Evolutionary conservation across 1,284 basidiomycete species (phyloP).

Genomic region (Ceratobasidium sp.): DNA sequence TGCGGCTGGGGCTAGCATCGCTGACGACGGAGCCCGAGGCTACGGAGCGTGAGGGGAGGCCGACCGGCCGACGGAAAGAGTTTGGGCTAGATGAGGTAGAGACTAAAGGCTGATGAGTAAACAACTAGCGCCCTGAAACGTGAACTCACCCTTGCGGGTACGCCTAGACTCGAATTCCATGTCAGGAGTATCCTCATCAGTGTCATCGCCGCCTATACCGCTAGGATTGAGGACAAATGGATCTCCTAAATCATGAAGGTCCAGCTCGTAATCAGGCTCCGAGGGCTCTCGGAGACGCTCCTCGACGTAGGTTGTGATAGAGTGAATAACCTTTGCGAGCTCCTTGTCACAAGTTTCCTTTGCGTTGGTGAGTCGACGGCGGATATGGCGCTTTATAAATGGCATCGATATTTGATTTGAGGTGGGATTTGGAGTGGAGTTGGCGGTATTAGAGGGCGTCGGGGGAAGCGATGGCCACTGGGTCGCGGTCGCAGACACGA

Average conservation of each 20-base stretch:
- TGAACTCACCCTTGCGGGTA: constrained; percentile 46
- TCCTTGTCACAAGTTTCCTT: constrained; percentile 97
- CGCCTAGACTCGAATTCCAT: constrained; percentile 35
- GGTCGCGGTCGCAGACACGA: constrained; percentile 10
- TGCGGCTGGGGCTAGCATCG: constrained; percentile 29
- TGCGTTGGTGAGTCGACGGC: constrained; percentile 89
- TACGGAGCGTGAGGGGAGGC: constrained; percentile 58
- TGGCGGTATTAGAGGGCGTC: constrained; percentile 35
- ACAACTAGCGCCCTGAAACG: constrained; percentile 54
- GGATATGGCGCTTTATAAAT: constrained; percentile 93
- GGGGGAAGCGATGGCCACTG: constrained; percentile 45
- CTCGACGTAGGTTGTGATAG: constrained; percentile 94
- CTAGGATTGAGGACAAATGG: constrained; percentile 47
- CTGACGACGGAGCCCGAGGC: constrained; percentile 28
- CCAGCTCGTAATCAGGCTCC: constrained; percentile 47
- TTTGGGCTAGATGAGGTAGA: constrained; percentile 73
- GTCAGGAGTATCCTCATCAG: constrained; percentile 68
- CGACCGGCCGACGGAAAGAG: constrained; percentile 71
- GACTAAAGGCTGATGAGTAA: constrained; percentile 65
- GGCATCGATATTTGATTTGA: constrained; percentile 79
- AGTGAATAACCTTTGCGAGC: constrained; percentile 89
- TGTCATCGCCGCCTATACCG: constrained; percentile 70
- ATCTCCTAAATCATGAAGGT: constrained; percentile 57
- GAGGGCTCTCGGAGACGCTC: constrained; percentile 77
- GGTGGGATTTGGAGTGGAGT: constrained; percentile 32